Percentiles rank a stretch among this genome's conserved stretches.
Conservation (phyloP, 768 basidiomycete species). For the Serendipita sp. region DNA sequence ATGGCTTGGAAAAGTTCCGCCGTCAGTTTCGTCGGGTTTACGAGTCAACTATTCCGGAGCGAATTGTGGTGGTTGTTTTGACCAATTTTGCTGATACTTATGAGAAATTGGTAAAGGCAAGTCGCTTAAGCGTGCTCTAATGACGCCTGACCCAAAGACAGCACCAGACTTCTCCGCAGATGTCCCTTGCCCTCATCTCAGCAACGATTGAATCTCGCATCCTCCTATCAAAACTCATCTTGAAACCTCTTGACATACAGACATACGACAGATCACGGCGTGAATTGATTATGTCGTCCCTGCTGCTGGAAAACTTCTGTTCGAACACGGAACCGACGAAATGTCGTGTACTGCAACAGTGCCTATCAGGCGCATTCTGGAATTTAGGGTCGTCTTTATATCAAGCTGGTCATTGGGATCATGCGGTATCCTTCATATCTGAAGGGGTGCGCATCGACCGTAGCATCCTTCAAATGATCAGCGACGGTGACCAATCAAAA, state of each 20-base stretch:
- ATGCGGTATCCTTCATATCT: conserved; percentile 51
- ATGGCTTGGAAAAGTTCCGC: no score
- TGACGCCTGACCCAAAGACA: no score
- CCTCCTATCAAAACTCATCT: background rate
- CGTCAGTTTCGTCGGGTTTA: no score
- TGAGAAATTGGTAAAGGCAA: no score
- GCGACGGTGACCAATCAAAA: conserved; percentile 17
- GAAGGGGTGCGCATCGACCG: conserved; percentile 16
- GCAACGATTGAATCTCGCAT: background rate
- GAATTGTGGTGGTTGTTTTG: no score
- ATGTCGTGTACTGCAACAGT: conserved; percentile 25
- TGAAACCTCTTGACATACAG: background rate
- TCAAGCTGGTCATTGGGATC: conserved; percentile 42
- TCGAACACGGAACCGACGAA: no score
- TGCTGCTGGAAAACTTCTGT: background rate
- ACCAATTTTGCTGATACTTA: no score
- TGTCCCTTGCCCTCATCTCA: background rate
- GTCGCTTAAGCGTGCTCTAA: no score
- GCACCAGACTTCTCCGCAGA: no score
- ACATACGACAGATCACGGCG: background rate
- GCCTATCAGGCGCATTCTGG: conserved; percentile 56
- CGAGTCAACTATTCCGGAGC: no score
- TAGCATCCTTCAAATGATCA: conserved; percentile 5
- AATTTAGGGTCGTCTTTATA: conserved; percentile 58
- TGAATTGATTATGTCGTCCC: background rate